phyloP scores from a whole-genome alignment of 1,284 basidiomycete species.

The Meira miltonrushii region DNA sequence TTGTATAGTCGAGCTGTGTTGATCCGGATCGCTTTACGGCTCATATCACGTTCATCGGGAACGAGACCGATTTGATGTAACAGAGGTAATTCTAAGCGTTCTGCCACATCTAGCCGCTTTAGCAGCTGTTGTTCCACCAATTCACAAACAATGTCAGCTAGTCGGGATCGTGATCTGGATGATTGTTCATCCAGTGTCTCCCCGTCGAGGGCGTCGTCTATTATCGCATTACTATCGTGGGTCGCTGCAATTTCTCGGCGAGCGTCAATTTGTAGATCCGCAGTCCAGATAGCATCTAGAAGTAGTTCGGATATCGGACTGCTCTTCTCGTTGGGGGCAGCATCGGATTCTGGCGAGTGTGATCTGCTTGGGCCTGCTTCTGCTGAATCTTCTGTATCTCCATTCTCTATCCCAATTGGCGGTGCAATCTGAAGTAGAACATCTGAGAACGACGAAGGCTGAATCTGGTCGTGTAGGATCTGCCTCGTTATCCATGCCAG shows the following conservation, averaged over 20 bases:
- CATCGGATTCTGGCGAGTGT: not conserved
- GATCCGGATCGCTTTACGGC: constrained; percentile 38
- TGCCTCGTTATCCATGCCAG: not conserved
- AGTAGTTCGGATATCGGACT: constrained; percentile 9
- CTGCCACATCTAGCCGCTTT: constrained; percentile 1
- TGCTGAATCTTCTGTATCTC: not conserved
- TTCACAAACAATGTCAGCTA: constrained; percentile 10
- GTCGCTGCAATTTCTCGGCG: constrained; percentile 23
- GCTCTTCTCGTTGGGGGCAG: too few species aligned
- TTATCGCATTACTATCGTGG: constrained; percentile 7
- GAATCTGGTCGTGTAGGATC: not conserved
- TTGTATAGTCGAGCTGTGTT: constrained; percentile 63
- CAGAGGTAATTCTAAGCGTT: constrained; percentile 33
- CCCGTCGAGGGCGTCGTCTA: constrained; percentile 19
- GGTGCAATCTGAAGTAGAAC: not conserved
- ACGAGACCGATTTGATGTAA: constrained; percentile 31
- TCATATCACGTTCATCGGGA: constrained; percentile 31
- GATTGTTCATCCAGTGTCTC: not conserved
- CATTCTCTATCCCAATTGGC: not conserved
- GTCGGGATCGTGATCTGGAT: not conserved
- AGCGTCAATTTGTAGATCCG: constrained; percentile 42
- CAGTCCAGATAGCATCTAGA: constrained; percentile 39
- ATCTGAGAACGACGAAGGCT: not conserved
- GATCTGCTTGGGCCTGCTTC: constrained; percentile 1
- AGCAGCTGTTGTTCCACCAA: constrained; percentile 16